These are phyloP conservation scores for Fusarium haematococcum DNA, from an alignment of 2,329 filamentous ascomycete species.

Conservation along the genomic window DNA sequence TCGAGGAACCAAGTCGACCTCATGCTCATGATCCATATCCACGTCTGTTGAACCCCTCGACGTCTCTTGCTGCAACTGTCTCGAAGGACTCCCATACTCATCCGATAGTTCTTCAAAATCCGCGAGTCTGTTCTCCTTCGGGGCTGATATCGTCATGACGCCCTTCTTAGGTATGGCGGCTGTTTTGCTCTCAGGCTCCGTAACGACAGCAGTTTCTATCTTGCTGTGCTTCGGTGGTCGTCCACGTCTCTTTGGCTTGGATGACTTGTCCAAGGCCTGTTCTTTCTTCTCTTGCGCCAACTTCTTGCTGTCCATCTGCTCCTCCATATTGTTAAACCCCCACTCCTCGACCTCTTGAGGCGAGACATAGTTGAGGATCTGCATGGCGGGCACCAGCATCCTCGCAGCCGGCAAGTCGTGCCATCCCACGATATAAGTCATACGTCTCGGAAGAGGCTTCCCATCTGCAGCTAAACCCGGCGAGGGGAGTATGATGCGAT, in stretches of 20 bases:
- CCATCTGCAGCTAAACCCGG: constrained; percentile 49
- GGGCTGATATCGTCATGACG: constrained; percentile 52
- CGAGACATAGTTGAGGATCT: constrained; percentile 70
- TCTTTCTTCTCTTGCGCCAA: constrained; percentile 35
- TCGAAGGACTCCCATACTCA: constrained; percentile 45
- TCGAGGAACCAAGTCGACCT: not conserved
- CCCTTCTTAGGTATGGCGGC: constrained; percentile 45
- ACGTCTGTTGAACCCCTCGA: constrained; percentile 6
- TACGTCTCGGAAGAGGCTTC: constrained; percentile 54
- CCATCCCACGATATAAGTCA: constrained; percentile 68
- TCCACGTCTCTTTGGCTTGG: constrained; percentile 39
- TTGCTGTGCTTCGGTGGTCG: constrained; percentile 47
- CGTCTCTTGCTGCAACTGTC: constrained; percentile 44
- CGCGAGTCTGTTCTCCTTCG: constrained; percentile 47
- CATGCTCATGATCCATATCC: constrained; percentile 9
- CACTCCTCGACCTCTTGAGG: constrained; percentile 67
- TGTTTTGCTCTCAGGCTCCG: constrained; percentile 39
- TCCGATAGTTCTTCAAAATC: constrained; percentile 48
- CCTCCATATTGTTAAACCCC: constrained; percentile 59
- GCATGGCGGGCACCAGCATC: constrained; percentile 58
- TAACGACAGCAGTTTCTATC: constrained; percentile 49
- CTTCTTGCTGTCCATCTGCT: constrained; percentile 57
- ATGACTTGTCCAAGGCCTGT: constrained; percentile 35
- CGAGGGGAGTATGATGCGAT: constrained; percentile 61
- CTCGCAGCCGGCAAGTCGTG: constrained; percentile 63